These are phyloP conservation scores for Vachellia pachyceras DNA, from an alignment of 306 rosid genomes.

Conservation along the genomic window DNA sequence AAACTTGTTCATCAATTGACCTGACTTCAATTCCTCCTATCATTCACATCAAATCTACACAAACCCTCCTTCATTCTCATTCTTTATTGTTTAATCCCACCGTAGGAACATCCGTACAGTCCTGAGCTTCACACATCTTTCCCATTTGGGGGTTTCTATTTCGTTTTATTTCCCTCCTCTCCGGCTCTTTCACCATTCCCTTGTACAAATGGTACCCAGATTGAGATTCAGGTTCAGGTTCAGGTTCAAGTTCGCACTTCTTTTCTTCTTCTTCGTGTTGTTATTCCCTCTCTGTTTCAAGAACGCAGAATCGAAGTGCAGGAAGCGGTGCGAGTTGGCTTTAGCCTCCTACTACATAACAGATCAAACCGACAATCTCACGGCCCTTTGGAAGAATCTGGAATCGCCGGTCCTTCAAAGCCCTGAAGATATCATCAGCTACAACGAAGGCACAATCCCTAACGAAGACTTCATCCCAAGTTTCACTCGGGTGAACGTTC, in stretches of 20 bases:
- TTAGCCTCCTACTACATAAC: slow-evolving; percentile 61
- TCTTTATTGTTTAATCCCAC: too few species aligned
- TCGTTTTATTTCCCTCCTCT: too few species aligned
- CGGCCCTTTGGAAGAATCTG: slow-evolving; percentile 39
- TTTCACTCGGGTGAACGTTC: slow-evolving; percentile 51
- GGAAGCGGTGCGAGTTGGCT: slow-evolving; percentile 52
- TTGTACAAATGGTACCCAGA: too few species aligned
- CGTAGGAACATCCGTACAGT: too few species aligned
- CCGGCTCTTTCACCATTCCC: too few species aligned
- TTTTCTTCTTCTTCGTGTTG: slow-evolving; percentile 29
- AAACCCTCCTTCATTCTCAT: too few species aligned
- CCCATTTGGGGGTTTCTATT: too few species aligned
- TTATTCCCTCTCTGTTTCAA: background rate
- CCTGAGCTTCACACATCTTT: too few species aligned
- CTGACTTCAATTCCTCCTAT: too few species aligned
- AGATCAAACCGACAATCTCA: background rate
- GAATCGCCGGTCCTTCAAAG: slow-evolving; percentile 18
- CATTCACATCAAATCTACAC: too few species aligned
- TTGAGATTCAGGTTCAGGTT: too few species aligned
- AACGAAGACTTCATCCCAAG: slow-evolving; percentile 20
- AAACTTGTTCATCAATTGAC: too few species aligned
- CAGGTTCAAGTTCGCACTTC: slow-evolving; percentile 11
- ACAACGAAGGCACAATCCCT: slow-evolving; percentile 41
- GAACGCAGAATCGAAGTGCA: slow-evolving; percentile 58
- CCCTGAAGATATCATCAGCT: slow-evolving; percentile 36